phyloP scores from a whole-genome alignment of 306 rosid genomes.

The Vigna nakashimae region DNA sequence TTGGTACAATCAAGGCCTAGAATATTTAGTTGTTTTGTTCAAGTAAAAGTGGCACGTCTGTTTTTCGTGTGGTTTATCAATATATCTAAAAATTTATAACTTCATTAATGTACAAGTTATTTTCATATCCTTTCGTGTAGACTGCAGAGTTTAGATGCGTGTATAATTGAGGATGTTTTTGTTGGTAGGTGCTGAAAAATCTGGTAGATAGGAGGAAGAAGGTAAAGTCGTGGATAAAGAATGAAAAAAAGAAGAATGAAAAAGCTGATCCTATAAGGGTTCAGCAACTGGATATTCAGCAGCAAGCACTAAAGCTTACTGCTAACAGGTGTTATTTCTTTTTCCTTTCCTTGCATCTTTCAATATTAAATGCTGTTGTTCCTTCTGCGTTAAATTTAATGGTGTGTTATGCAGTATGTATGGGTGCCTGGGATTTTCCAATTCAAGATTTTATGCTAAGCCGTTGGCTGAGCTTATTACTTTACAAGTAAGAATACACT shows the following conservation, averaged over 20 bases:
- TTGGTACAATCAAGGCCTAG: not conserved
- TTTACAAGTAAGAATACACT: constrained; percentile 68
- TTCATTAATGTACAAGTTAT: constrained; percentile 1
- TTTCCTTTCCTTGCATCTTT: constrained; percentile 26
- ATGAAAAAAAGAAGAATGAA: constrained; percentile 41
- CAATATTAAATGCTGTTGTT: constrained; percentile 26
- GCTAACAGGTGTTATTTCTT: constrained; percentile 76
- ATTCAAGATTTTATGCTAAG: constrained; percentile 97
- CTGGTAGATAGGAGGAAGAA: constrained; percentile 78
- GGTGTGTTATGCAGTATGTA: constrained; percentile 81
- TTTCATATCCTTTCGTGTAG: not conserved
- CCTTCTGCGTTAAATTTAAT: constrained; percentile 22
- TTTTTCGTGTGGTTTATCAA: not conserved
- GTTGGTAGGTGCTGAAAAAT: constrained; percentile 77
- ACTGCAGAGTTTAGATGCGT: constrained; percentile 26
- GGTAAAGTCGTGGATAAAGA: constrained; percentile 91
- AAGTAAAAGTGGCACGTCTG: constrained; percentile 4
- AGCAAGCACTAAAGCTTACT: constrained; percentile 97
- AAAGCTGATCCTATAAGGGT: constrained; percentile 69
- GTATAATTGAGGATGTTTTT: constrained; percentile 28
- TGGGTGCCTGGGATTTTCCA: constrained; percentile 96
- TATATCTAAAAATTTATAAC: not conserved
- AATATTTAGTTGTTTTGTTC: not conserved
- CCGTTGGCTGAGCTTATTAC: constrained; percentile 96
- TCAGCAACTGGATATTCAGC: constrained; percentile 93